Base-by-base conservation (phyloP, 345 rosid genomes). In the Gossypioides kirkii region DNA sequence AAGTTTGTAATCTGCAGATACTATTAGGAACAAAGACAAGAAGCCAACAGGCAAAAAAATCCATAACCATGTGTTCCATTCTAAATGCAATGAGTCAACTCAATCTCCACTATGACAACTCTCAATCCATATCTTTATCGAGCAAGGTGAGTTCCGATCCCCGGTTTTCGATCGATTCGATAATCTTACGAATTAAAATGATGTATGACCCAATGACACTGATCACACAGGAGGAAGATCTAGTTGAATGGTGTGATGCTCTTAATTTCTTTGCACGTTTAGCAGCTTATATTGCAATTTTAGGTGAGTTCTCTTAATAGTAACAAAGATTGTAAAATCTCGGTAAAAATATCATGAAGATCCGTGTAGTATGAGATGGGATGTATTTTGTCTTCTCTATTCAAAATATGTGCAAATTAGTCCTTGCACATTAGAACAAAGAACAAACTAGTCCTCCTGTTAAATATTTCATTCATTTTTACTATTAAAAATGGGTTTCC, bases 211-310 rank as follows among this genome's bases (percentile, higher is more conserved):
- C 38, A 1, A 32, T 32, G 50, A 46, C 17, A 28, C 22, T 3
- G 28, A 50, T 71, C 38, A 32, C 38, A 56, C 86, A 87, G 90
- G 84, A 72, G 3, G 81, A 32, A 32, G 38, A 79, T 73, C 9
- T 50, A 13, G 50, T 49, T 53, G 83, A 77, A 18, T 82, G 85
- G 91, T 77, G 78, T 71, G 3, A 70, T 14, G 81, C 73, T 32
- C 76, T 85, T 16, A 52, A 71, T 65, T 78, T 82, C 41, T 26
- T 85, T 52, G 87, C 83, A 26, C 87, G 82, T 36, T 65, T 82
- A 17, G 38, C 71, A 41, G 79, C 85, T 26, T 85, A 77, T 74
- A 4, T 83, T 74, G 81, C 83, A 25, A 77, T 80, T 52, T 59
- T 82, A 61, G 86, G 89, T 82, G 61, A 23, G 76, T 41, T 41